Conservation (phyloP, 495 filamentous ascomycete species). For the Penicillium goetzii region DNA sequence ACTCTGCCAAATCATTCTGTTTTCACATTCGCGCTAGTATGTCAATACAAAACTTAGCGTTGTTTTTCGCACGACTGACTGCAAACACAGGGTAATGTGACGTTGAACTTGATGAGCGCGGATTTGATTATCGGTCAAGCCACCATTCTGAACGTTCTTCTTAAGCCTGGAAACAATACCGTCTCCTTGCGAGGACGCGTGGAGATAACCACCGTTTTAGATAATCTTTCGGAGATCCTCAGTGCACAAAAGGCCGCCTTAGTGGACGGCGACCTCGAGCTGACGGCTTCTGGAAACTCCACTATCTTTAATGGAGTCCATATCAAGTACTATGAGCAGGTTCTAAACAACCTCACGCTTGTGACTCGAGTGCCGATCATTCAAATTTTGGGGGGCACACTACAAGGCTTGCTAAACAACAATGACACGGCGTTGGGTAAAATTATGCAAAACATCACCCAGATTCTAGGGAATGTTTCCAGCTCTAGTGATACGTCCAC, state of each 20-base stretch:
- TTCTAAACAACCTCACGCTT: conserved; percentile 49
- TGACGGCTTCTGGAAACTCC: conserved; percentile 46
- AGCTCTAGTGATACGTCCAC: conserved; percentile 4
- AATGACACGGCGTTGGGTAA: conserved; percentile 14
- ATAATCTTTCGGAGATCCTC: conserved; percentile 44
- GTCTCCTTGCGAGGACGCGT: conserved; percentile 38
- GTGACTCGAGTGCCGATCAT: conserved; percentile 40
- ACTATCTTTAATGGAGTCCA: conserved; percentile 47
- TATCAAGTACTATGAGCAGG: conserved; percentile 47
- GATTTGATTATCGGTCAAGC: conserved; percentile 46
- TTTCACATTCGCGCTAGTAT: conserved; percentile 47
- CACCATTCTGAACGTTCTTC: conserved; percentile 41
- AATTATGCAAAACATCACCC: conserved; percentile 16
- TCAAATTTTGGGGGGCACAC: conserved; percentile 38
- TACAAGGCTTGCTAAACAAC: conserved; percentile 19
- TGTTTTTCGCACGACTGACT: background rate
- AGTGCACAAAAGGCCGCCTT: conserved; percentile 37
- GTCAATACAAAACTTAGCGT: background rate
- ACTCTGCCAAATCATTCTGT: conserved; percentile 52
- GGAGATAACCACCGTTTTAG: conserved; percentile 28
- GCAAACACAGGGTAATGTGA: conserved; percentile 44
- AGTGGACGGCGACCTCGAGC: conserved; percentile 40
- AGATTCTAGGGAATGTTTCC: conserved; percentile 6
- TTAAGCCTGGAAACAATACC: conserved; percentile 52
- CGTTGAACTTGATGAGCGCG: conserved; percentile 45